Base-by-base conservation (phyloP, 352 stramenopile genomes). In the Pythium grandisporangium region DNA sequence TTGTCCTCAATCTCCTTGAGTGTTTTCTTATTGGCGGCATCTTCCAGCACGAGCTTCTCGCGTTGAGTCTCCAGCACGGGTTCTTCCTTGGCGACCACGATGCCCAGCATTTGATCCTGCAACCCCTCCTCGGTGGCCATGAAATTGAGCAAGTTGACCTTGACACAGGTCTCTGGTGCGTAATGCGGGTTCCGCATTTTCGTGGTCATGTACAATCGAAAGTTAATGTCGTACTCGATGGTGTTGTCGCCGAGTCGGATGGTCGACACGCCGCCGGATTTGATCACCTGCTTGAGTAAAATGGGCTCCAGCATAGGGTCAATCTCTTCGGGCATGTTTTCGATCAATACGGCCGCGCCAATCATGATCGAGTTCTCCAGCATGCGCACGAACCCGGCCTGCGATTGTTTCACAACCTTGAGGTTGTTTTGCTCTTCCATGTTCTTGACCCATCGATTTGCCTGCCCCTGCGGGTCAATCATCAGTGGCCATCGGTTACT, bases 1-100 rank as follows among this genome's bases (percentile, higher is more conserved):
- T 97, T 95, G 55, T 98, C 93, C 62, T 98, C 93, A 34, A 97
- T 96, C 58, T 98, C 91, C 48, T 98, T 96, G 16, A 98, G 64
- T 26, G 79, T 90, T 38, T 93, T 90, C 61, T 97, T 96, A 58
- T 97, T 97, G 19, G 86, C 84, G 1, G 93, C 92, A 43, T 97
- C 88, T 48, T 97, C 89, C 1, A 98, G 62, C 26, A 98, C 85
- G n/a, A 97, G 66, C 37, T 96, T 84, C 53, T 96, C 84, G 25
- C 90, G 75, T 57, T 96, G 81, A 7, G 73, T 64, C 58, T 98
- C 93, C 10, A 98, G 60, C 35, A 93, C 92, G 0, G 90, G 76
- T 36, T 95, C 78, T 55, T 98, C 92, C 29, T 95, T 89, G 0
- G 84, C 84, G n/a, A 98, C 93, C 0, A 94, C 89, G 39, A 97